Conservation (phyloP, 768 basidiomycete species). For the Ramaria sp. region DNA sequence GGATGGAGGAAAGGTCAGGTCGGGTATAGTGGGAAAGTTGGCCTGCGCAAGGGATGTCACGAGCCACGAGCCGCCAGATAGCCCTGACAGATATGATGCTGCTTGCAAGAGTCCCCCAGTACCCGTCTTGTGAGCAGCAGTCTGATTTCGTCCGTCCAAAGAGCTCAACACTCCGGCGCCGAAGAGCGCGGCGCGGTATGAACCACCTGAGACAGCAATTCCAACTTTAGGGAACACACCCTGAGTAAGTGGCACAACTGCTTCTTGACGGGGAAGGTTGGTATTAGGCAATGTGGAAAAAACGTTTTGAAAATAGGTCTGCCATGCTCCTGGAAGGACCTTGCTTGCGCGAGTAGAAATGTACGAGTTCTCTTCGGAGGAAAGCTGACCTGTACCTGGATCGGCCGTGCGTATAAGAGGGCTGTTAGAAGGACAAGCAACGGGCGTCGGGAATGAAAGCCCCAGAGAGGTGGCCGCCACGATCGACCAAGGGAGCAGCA, state of each 20-base stretch:
- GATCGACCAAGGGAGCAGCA: neutral
- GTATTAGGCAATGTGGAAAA: constrained; percentile 15
- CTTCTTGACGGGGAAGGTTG: neutral
- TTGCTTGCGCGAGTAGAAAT: constrained; percentile 22
- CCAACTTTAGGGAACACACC: constrained; percentile 15
- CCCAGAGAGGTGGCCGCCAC: neutral
- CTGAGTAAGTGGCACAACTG: too few species aligned
- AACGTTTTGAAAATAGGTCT: constrained; percentile 28
- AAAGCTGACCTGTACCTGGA: constrained; percentile 22
- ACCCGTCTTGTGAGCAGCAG: constrained; percentile 27
- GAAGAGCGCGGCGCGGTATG: constrained; percentile 43
- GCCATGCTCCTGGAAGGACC: constrained; percentile 30
- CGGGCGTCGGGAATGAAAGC: neutral
- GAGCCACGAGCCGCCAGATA: constrained; percentile 35
- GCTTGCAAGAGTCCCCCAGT: constrained; percentile 42
- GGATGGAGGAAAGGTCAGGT: constrained; percentile 25
- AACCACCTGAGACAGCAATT: constrained; percentile 46
- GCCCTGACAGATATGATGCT: constrained; percentile 39
- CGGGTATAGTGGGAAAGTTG: constrained; percentile 28
- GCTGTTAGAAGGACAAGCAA: constrained; percentile 5
- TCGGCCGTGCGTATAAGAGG: constrained; percentile 8
- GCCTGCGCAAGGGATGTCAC: constrained; percentile 30
- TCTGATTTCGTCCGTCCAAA: constrained; percentile 37
- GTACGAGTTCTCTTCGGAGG: constrained; percentile 26
- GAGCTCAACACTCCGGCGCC: constrained; percentile 41